Evolutionary conservation across 768 basidiomycete genomes (phyloP).

Genomic region (Boletus rufocinnamomeus): DNA sequence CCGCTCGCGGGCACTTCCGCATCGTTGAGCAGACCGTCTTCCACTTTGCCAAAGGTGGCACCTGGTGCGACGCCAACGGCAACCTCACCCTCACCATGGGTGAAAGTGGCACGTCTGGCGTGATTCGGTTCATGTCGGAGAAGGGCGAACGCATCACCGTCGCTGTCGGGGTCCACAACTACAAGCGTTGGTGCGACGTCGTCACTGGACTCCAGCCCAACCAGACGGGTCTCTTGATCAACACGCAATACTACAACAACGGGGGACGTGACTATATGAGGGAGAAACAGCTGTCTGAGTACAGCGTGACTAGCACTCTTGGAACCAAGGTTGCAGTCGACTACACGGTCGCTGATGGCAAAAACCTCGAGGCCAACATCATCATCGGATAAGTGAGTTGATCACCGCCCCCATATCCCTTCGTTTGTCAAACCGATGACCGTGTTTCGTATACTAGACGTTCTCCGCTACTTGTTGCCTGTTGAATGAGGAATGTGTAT

Average conservation of each 20-base stretch:
- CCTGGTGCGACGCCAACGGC: constrained; percentile 30
- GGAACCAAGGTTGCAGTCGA: constrained; percentile 3
- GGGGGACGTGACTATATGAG: not conserved
- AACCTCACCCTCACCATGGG: constrained; percentile 35
- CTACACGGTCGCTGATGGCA: constrained; percentile 10
- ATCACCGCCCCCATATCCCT: too few relatives aligned
- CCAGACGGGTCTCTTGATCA: constrained; percentile 30
- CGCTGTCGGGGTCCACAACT: constrained; percentile 42
- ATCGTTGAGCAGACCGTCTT: constrained; percentile 4
- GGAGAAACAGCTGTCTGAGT: constrained; percentile 11
- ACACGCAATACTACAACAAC: constrained; percentile 32
- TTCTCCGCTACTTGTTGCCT: not conserved
- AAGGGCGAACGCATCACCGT: constrained; percentile 36
- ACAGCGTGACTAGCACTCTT: constrained; percentile 7
- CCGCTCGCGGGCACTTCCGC: not conserved
- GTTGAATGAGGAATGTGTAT: not conserved
- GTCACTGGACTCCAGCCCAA: constrained; percentile 32
- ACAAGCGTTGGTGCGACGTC: constrained; percentile 42
- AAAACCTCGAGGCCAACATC: constrained; percentile 8
- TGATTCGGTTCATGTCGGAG: constrained; percentile 35
- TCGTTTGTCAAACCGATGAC: not conserved
- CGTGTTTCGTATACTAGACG: not conserved
- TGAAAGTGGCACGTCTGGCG: constrained; percentile 43
- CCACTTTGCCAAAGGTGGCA: constrained; percentile 22
- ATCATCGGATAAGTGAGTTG: constrained; percentile 8